Evolutionary conservation across 495 filamentous ascomycete species (phyloP), one percentile per base, ranked within the genome.

Genomic region (Paragyromitra xinjiangensis): DNA sequence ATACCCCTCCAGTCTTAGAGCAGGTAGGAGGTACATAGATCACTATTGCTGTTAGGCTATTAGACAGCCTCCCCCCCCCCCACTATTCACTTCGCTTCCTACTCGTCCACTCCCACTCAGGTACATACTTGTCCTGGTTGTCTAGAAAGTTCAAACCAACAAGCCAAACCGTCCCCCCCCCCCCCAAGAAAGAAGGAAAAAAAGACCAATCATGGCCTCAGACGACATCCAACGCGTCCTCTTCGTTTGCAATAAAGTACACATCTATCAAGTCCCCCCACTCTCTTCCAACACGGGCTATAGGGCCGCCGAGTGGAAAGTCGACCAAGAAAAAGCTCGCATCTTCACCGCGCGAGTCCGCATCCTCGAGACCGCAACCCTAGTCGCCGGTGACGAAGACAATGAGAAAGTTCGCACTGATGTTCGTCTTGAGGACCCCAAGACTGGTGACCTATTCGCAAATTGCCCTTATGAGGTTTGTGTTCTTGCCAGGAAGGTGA

Each of bases 271-370:
- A 80, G 91, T 94, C 82, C 93, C 93, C 64, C 92, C 91, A 24
- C 85, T 93, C 70, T 85, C 88, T 37, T 90, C 89, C 26, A 90
- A 87, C 50, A 89, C 88, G 79, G 93, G 93, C 80, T 90, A 94
- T 85, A 87, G 86, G n/a, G 93, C 93, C 73, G 84, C 90, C 14
- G 81, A 84, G 75, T 95, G 93, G 93, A 94, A 92, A n/a, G 86
- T 88, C 65, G 85, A 90, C 71, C 87, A 88, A 75, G 89, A 90
- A 78, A 83, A 86, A 63, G 87, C 89, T 39, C 89, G 90, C 79
- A 94, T 95, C 84, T 94, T 95, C 86, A 94, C 92, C 67, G 91
- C 91, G 67, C 91, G 93, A 26, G 83, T 94, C 4, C 92, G 93
- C 80, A 86, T 95, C 71, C 85, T 95, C 82, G 93, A 95, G 83